A percentile compares a stretch with the other conserved stretches of the same genome.
Evolutionary conservation across 2,329 filamentous ascomycete genomes (phyloP).

Genomic region (Aspergillus glaucus): DNA sequence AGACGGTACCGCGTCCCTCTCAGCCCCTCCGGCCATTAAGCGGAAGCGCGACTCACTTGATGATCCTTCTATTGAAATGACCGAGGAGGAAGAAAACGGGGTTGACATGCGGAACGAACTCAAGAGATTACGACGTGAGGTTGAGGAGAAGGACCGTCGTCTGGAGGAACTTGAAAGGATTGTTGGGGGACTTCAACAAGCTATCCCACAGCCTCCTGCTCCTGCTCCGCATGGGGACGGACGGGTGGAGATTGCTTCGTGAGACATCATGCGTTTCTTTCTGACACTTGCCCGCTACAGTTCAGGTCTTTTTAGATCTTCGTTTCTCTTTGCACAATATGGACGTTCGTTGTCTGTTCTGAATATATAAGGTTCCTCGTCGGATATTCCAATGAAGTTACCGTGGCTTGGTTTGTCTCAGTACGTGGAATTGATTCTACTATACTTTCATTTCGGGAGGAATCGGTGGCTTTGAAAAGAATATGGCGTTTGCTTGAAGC

Average conservation of each 20-base stretch:
- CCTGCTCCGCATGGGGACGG: slow-evolving; percentile 10
- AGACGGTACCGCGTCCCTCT: slow-evolving; percentile 25
- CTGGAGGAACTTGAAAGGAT: slow-evolving; percentile 37
- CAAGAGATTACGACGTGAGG: slow-evolving; percentile 61
- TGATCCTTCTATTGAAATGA: slow-evolving; percentile 16
- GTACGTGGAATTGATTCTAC: slow-evolving; percentile 10
- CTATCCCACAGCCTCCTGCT: slow-evolving; percentile 25
- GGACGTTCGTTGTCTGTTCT: slow-evolving; percentile 23
- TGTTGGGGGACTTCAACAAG: slow-evolving; percentile 31
- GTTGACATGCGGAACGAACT: slow-evolving; percentile 54
- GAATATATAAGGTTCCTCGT: slow-evolving; percentile 11
- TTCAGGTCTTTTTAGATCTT: slow-evolving; percentile 6
- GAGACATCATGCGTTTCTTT: background rate
- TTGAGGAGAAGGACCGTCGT: slow-evolving; percentile 49
- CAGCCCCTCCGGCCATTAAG: slow-evolving; percentile 24
- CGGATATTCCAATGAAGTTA: slow-evolving; percentile 16
- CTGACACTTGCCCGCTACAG: background rate
- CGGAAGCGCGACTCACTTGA: slow-evolving; percentile 30
- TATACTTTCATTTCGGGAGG: background rate
- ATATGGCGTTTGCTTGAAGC: slow-evolving; percentile 28
- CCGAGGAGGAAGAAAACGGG: slow-evolving; percentile 37
- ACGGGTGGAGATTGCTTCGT: slow-evolving; percentile 3
- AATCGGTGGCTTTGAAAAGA: slow-evolving; percentile 18
- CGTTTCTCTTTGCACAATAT: slow-evolving; percentile 23
- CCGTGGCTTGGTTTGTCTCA: slow-evolving; percentile 18